These are phyloP conservation scores for Pichia nanzhaoensis DNA, from an alignment of 805 yeast species.

Conservation along the genomic window DNA sequence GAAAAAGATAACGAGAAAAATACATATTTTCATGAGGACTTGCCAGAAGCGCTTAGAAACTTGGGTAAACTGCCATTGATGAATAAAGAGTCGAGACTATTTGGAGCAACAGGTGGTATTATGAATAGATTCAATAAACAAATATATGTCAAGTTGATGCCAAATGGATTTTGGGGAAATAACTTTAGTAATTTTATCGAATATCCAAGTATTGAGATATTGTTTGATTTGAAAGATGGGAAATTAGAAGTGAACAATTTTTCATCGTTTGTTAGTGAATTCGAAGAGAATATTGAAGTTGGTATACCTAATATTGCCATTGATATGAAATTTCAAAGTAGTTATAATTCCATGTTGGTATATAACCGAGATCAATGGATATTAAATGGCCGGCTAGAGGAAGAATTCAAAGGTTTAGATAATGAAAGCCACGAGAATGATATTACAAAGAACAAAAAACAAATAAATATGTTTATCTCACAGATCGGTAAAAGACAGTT, in stretches of 20 bases:
- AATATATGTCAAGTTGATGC: conserved; percentile 27
- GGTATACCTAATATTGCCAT: conserved; percentile 22
- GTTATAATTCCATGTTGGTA: conserved; percentile 24
- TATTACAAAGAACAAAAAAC: conserved; percentile 16
- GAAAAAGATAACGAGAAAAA: conserved; percentile 9
- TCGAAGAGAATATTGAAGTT: conserved; percentile 23
- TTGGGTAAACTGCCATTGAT: conserved; percentile 19
- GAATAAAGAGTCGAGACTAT: conserved; percentile 21
- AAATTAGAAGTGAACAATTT: conserved; percentile 18
- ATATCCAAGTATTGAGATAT: conserved; percentile 28
- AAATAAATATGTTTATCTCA: conserved; percentile 18
- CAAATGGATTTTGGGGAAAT: conserved; percentile 26
- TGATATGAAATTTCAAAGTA: conserved; percentile 29
- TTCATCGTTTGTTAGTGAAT: conserved; percentile 23
- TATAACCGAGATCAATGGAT: conserved; percentile 16
- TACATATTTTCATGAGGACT: conserved; percentile 22
- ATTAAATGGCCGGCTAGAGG: conserved; percentile 8
- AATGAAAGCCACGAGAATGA: conserved; percentile 12
- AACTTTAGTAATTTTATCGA: conserved; percentile 16
- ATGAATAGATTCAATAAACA: conserved; percentile 24
- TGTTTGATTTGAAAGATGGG: conserved; percentile 24
- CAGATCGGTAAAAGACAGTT: conserved; percentile 18
- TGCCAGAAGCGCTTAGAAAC: conserved; percentile 22
- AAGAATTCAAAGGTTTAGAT: conserved; percentile 1
- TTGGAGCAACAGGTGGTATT: conserved; percentile 29